phyloP scores from a whole-genome alignment of 164 flowering plant genomes.

The Vitis cinerea region DNA sequence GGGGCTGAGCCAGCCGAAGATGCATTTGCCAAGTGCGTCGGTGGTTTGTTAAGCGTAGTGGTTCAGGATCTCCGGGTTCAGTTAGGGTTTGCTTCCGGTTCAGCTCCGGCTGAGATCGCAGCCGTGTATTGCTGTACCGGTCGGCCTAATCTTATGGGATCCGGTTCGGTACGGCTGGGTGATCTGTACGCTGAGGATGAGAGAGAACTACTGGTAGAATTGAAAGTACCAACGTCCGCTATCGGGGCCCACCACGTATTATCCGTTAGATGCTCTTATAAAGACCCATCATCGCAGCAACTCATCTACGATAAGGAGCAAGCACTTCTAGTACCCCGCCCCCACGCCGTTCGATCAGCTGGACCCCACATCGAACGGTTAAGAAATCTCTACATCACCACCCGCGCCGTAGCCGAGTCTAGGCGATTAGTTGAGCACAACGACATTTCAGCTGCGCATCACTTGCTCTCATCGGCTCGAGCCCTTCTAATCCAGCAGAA shows the following conservation, averaged over 20 bases:
- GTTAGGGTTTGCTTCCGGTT: conserved; percentile 35
- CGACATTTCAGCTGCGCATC: conserved; percentile 45
- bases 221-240: conserved; percentile 40
- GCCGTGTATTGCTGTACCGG: conserved; percentile 40
- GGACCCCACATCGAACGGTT: conserved; percentile 39
- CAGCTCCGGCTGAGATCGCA: conserved; percentile 44
- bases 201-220: conserved; percentile 54
- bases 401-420: conserved; percentile 61
- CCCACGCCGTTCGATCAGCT: conserved; percentile 40
- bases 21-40: conserved; percentile 32
- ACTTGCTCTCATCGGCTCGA: conserved; percentile 51
- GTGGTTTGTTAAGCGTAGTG: conserved; percentile 37
- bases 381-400: conserved; percentile 41
- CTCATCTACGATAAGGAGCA: conserved; percentile 28
- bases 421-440: conserved; percentile 35
- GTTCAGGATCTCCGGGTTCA: conserved; percentile 46
- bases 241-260: conserved; percentile 48
- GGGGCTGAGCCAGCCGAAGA: conserved; percentile 27
- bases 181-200: conserved; percentile 52
- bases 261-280: conserved; percentile 40
- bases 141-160: conserved; percentile 31
- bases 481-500: conserved; percentile 34
- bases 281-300: conserved; percentile 43
- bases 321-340: conserved; percentile 33
- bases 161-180: conserved; percentile 41